Conservation (phyloP, 116 monocot genomes). For the Zostera marina region DNA sequence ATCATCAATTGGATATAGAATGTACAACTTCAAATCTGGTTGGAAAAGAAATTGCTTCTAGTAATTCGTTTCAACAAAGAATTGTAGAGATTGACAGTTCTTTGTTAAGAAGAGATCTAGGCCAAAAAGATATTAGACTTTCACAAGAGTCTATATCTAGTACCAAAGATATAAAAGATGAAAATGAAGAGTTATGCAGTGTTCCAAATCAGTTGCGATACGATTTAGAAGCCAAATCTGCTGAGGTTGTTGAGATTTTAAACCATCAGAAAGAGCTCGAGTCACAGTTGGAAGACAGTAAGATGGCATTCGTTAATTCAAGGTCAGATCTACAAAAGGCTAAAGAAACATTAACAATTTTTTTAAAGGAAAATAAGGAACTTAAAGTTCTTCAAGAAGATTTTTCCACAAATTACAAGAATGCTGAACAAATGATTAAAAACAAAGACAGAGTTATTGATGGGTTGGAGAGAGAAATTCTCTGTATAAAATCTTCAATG, state of each 20-base stretch:
- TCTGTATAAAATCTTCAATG: slow-evolving; percentile 19
- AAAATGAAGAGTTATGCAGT: slow-evolving; percentile 12
- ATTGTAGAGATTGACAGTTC: slow-evolving; percentile 2
- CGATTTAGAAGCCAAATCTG: slow-evolving; percentile 31
- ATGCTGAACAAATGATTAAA: slow-evolving; percentile 27
- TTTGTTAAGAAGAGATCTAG: slow-evolving; percentile 14
- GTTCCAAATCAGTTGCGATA: slow-evolving; percentile 14
- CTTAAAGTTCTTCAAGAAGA: slow-evolving; percentile 26
- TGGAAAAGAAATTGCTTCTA: background rate
- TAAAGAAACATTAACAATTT: slow-evolving; percentile 10
- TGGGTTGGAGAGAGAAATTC: slow-evolving; percentile 38
- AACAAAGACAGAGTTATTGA: slow-evolving; percentile 31
- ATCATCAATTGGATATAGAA: background rate
- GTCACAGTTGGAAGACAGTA: slow-evolving; percentile 10
- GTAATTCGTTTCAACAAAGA: background rate
- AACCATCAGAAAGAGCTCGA: slow-evolving; percentile 20
- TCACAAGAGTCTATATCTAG: slow-evolving; percentile 31
- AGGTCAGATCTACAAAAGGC: slow-evolving; percentile 26
- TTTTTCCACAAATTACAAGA: slow-evolving; percentile 10
- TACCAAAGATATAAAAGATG: slow-evolving; percentile 20
- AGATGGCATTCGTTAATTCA: slow-evolving; percentile 16
- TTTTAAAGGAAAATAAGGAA: slow-evolving; percentile 32
- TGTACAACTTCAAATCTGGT: background rate
- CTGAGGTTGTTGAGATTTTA: slow-evolving; percentile 23
- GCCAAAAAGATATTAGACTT: slow-evolving; percentile 27